Conservation (phyloP, 2,329 filamentous ascomycete species). For the Aspergillus quadricinctus region DNA sequence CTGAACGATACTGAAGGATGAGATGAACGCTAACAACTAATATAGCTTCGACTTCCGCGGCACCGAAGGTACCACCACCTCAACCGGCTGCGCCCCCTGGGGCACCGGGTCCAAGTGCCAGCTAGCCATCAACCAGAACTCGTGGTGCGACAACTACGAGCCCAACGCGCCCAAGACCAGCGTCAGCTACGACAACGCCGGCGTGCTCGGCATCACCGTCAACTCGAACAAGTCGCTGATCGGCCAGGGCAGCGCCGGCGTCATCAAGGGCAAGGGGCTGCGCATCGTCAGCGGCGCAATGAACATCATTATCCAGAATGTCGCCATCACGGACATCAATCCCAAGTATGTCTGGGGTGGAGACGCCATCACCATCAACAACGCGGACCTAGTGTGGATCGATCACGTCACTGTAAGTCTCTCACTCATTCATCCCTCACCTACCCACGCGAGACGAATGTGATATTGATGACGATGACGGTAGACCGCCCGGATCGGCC, state of each 20-base stretch:
- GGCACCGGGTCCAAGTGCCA: slow-evolving; percentile 52
- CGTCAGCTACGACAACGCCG: slow-evolving; percentile 48
- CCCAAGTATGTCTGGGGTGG: slow-evolving; percentile 57
- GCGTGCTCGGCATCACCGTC: slow-evolving; percentile 46
- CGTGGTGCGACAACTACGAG: slow-evolving; percentile 57
- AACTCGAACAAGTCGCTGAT: slow-evolving; percentile 54
- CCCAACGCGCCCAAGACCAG: slow-evolving; percentile 45
- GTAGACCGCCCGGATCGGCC: slow-evolving; percentile 53
- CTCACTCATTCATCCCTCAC: background rate
- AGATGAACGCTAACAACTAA: background rate
- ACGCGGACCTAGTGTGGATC: slow-evolving; percentile 42
- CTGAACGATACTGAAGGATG: background rate
- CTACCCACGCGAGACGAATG: too few relatives aligned
- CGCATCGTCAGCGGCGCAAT: slow-evolving; percentile 42
- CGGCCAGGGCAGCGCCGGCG: slow-evolving; percentile 49
- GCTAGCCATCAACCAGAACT: slow-evolving; percentile 54
- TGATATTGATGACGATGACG: background rate
- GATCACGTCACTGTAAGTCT: slow-evolving; percentile 42
- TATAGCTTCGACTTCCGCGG: background rate
- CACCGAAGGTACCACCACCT: slow-evolving; percentile 36
- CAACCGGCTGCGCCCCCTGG: slow-evolving; percentile 54
- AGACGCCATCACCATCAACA: slow-evolving; percentile 51
- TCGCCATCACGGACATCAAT: slow-evolving; percentile 53
- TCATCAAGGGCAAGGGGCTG: slow-evolving; percentile 55
- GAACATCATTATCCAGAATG: slow-evolving; percentile 59